A percentile compares a stretch with the other conserved stretches of the same genome.
These are phyloP conservation scores for Melampsora larici-populina DNA, from an alignment of 1,284 basidiomycete genomes.

Conservation along the genomic window DNA sequence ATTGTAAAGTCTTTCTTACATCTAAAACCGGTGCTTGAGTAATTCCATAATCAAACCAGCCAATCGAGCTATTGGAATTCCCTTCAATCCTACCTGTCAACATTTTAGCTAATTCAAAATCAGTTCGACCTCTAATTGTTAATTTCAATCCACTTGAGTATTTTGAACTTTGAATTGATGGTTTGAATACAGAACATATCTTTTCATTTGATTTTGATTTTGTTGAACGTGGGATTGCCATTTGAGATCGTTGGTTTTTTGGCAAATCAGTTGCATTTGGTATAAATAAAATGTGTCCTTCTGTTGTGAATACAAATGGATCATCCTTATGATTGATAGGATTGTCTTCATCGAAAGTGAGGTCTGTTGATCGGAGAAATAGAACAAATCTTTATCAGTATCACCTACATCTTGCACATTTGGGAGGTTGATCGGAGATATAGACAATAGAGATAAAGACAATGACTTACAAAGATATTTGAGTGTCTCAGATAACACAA, in stretches of 20 bases:
- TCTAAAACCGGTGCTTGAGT: slow-evolving; percentile 22
- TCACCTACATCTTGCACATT: not conserved
- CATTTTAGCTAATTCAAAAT: slow-evolving; percentile 67
- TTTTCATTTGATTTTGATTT: not conserved
- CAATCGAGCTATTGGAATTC: not conserved
- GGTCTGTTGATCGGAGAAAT: slow-evolving; percentile 60
- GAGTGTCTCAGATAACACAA: slow-evolving; percentile 69
- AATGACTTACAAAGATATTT: slow-evolving; percentile 69
- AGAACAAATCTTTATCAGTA: not conserved
- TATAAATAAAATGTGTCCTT: slow-evolving; percentile 81
- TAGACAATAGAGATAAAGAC: slow-evolving; percentile 17
- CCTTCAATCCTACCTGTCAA: slow-evolving; percentile 26
- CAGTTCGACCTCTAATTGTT: slow-evolving; percentile 67
- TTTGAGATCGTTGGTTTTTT: not conserved
- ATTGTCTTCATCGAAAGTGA: slow-evolving; percentile 83
- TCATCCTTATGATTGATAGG: slow-evolving; percentile 69
- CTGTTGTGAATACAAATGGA: slow-evolving; percentile 82
- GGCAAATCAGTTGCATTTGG: slow-evolving; percentile 46
- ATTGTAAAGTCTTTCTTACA: slow-evolving; percentile 15
- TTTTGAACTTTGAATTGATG: slow-evolving; percentile 53
- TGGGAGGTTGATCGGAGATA: slow-evolving; percentile 21
- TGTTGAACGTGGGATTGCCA: slow-evolving; percentile 50
- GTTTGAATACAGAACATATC: slow-evolving; percentile 45
- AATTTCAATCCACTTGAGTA: slow-evolving; percentile 60
- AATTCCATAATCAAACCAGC: slow-evolving; percentile 6